A percentile compares a stretch with the other conserved stretches of the same genome.
Evolutionary conservation across 78 protist genomes (phyloP).

Genomic region (Andalucia godoyi): DNA sequence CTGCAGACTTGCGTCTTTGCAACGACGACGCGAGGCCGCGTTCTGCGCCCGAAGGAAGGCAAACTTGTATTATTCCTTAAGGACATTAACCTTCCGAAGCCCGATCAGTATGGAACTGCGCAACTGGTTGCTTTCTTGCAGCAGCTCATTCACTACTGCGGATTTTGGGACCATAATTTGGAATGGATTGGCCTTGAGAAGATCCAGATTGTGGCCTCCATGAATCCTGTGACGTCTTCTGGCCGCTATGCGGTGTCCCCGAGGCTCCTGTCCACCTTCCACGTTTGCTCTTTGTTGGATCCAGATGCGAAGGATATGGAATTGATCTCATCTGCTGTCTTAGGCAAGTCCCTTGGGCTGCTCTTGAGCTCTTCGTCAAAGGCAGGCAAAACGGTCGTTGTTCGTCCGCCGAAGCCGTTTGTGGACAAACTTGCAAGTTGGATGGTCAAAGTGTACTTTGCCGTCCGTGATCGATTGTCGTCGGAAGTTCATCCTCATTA

Average conservation of each 20-base stretch:
- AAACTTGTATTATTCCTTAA: constrained; percentile 48
- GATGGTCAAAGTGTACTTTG: constrained; percentile 46
- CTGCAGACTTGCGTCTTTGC: constrained; percentile 16
- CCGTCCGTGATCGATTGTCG: constrained; percentile 15
- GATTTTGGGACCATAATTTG: constrained; percentile 59
- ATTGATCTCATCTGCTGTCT: constrained; percentile 12
- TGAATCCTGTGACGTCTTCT: constrained; percentile 56
- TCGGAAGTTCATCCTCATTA: constrained; percentile 57
- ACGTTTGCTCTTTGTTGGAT: constrained; percentile 20
- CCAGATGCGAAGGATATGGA: constrained; percentile 35
- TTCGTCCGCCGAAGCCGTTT: background rate
- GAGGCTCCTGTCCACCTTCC: constrained; percentile 45
- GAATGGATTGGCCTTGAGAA: constrained; percentile 60
- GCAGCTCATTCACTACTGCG: constrained; percentile 61
- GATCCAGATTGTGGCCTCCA: constrained; percentile 49
- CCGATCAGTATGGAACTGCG: constrained; percentile 69
- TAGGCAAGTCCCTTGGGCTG: background rate
- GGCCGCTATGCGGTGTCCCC: constrained; percentile 55
- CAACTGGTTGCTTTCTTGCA: constrained; percentile 58
- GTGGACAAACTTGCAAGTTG: constrained; percentile 23
- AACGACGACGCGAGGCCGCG: constrained; percentile 36
- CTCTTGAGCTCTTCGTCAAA: background rate
- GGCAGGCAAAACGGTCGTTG: background rate
- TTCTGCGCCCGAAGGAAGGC: constrained; percentile 51
- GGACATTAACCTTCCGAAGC: constrained; percentile 76